These are phyloP conservation scores for Picea engelmannii DNA, from an alignment of 83 land plant species.

Conservation along the genomic window DNA sequence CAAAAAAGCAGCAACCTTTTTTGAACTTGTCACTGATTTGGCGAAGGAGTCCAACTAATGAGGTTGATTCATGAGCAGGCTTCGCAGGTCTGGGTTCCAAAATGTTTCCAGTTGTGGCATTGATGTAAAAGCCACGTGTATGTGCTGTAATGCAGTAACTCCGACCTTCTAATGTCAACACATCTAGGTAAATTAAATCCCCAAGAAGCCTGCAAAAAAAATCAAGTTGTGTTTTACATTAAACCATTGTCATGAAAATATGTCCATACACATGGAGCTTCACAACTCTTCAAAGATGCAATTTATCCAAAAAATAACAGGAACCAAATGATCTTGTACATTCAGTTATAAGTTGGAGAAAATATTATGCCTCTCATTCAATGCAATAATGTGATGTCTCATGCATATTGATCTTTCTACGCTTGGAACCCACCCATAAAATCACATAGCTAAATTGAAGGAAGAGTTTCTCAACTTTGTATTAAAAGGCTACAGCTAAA, in stretches of 20 bases:
- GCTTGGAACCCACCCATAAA: background rate
- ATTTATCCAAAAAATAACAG: background rate
- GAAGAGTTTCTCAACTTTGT: no score
- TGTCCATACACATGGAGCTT: background rate
- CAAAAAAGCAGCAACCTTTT: slow-evolving; percentile 55
- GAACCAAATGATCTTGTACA: background rate
- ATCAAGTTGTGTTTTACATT: background rate
- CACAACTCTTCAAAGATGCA: background rate
- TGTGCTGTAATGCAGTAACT: slow-evolving; percentile 87
- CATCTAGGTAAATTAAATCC: slow-evolving; percentile 90
- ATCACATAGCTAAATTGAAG: background rate
- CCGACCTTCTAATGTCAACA: slow-evolving; percentile 77
- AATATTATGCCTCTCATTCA: background rate
- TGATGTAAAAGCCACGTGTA: slow-evolving; percentile 79
- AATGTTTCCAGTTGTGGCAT: slow-evolving; percentile 66
- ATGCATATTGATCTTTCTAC: background rate
- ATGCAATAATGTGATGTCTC: background rate
- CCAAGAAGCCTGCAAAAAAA: slow-evolving; percentile 75
- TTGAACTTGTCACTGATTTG: slow-evolving; percentile 84
- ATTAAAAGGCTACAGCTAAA: no score
- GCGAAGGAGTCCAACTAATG: slow-evolving; percentile 82
- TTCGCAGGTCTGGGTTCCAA: slow-evolving; percentile 76
- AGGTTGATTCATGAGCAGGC: slow-evolving; percentile 61
- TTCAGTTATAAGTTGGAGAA: background rate
- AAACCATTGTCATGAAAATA: background rate